These are phyloP conservation scores for Nannochloris sp. DNA, from an alignment of 139 green algal genomes.

Conservation along the genomic window DNA sequence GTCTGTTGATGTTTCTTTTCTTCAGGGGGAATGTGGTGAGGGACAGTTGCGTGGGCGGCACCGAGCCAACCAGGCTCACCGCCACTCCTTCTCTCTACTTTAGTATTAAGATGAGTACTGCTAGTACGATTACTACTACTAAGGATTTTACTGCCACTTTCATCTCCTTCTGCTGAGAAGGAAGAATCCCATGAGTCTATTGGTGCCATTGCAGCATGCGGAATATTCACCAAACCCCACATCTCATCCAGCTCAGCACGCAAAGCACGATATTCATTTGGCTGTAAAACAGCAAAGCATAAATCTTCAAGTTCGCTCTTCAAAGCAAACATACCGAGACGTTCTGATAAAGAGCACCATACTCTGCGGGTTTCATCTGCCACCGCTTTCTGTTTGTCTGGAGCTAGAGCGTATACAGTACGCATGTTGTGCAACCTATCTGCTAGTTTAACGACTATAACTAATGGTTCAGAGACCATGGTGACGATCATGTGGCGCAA, in stretches of 20 bases:
- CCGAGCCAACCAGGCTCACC: neutral
- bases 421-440: slow-evolving; percentile 97
- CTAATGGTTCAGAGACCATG: slow-evolving; percentile 74
- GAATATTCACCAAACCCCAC: slow-evolving; percentile 21
- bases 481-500: slow-evolving; percentile 63
- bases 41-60: neutral
- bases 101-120: too few relatives aligned
- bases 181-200: slow-evolving; percentile 2
- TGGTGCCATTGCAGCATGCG: slow-evolving; percentile 13
- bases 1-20: neutral
- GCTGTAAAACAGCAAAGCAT: slow-evolving; percentile 87
- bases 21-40: neutral
- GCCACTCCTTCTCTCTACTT: neutral
- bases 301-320: slow-evolving; percentile 94
- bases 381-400: slow-evolving; percentile 62
- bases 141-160: too few relatives aligned
- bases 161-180: slow-evolving; percentile 1
- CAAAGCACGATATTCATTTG: slow-evolving; percentile 46
- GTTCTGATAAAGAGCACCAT: slow-evolving; percentile 88
- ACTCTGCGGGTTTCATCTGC: slow-evolving; percentile 81
- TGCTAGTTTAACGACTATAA: slow-evolving; percentile 90
- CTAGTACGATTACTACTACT: too few relatives aligned
- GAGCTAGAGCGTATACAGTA: slow-evolving; percentile 74
- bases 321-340: slow-evolving; percentile 78
- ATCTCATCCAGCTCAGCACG: slow-evolving; percentile 41